A percentile compares a stretch with the other conserved stretches of the same genome.
phyloP scores from a whole-genome alignment of 2,329 filamentous ascomycete genomes.

The Ophiosphaerella narmari region DNA sequence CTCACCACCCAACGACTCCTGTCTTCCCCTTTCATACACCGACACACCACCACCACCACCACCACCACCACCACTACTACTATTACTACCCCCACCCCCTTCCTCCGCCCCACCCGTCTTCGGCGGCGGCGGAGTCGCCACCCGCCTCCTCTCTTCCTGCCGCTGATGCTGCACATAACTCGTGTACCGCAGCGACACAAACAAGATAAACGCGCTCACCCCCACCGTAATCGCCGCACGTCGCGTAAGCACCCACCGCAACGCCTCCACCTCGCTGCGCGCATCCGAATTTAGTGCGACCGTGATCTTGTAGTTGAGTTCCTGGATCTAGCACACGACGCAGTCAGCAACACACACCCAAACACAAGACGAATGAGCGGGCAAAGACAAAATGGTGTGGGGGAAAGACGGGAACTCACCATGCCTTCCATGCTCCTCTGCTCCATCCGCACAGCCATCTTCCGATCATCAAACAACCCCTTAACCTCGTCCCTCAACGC shows the following conservation, averaged over 20 bases:
- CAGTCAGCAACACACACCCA: too few relatives aligned
- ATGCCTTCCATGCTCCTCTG: slow-evolving; percentile 83
- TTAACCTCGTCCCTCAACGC: slow-evolving; percentile 89
- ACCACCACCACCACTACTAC: too few relatives aligned
- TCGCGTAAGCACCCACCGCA: slow-evolving; percentile 81
- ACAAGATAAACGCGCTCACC: slow-evolving; percentile 51
- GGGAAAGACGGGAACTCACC: slow-evolving; percentile 48
- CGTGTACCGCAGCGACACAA: slow-evolving; percentile 48
- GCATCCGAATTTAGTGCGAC: slow-evolving; percentile 87
- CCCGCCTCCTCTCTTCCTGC: slow-evolving; percentile 47
- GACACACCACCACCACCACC: background rate
- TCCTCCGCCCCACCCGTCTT: slow-evolving; percentile 6
- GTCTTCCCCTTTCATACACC: slow-evolving; percentile 6
- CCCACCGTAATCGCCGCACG: slow-evolving; percentile 66
- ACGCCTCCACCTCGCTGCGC: slow-evolving; percentile 86
- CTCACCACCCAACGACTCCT: slow-evolving; percentile 36
- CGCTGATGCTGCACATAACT: slow-evolving; percentile 47
- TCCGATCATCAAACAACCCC: slow-evolving; percentile 94
- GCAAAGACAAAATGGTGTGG: too few relatives aligned
- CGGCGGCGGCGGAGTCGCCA: slow-evolving; percentile 21
- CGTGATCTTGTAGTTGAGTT: slow-evolving; percentile 95
- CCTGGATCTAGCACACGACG: slow-evolving; percentile 68
- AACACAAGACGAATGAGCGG: background rate
- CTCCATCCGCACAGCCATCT: slow-evolving; percentile 87
- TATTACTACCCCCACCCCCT: slow-evolving; percentile 6